Conservation (phyloP, 345 rosid species). For the Physaria fendleri region DNA sequence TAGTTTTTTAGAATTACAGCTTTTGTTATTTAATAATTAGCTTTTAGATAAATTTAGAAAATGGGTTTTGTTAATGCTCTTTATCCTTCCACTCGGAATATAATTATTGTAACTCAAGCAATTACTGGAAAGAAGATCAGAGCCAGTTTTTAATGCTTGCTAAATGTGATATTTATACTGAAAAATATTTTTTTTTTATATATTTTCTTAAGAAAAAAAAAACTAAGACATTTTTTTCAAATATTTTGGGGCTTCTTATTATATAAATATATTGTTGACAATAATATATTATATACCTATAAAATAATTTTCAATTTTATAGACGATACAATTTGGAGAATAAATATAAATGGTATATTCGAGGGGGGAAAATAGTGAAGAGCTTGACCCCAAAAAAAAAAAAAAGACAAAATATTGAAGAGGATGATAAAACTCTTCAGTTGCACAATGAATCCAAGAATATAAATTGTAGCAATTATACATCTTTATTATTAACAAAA, state of each 20-base stretch:
- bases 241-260: no score
- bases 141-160: no score
- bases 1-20: slow-evolving; percentile 9
- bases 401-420: background rate
- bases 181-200: no score
- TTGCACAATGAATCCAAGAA: background rate
- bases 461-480: background rate
- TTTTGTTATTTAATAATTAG: background rate
- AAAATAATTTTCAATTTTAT: no score
- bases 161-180: no score
- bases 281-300: background rate
- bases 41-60: slow-evolving; percentile 7
- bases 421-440: background rate
- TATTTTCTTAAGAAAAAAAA: no score
- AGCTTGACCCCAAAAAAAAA: background rate
- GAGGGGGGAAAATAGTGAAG: background rate
- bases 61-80: background rate
- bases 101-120: no score
- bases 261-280: no score
- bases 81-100: slow-evolving; percentile 6
- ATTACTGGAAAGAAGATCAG: background rate
- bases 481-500: background rate
- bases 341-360: background rate
- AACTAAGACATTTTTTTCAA: no score
- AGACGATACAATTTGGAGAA: no score